These are phyloP conservation scores for Yamadazyma kanchanaburiensis DNA, from an alignment of 1,139 yeast species.

Conservation along the genomic window DNA sequence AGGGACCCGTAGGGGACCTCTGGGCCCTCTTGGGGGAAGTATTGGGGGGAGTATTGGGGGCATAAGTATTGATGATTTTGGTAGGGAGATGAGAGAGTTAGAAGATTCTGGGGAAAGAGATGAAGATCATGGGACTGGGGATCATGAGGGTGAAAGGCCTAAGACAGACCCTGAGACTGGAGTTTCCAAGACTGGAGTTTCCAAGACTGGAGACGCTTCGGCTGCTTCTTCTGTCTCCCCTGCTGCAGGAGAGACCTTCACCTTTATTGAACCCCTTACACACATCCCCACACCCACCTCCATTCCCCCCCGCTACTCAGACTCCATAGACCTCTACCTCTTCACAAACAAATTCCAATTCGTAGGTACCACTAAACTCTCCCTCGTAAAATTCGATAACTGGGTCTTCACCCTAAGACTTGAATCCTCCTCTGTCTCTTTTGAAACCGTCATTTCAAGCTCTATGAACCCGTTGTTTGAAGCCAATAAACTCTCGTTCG, in stretches of 20 bases:
- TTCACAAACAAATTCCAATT: not conserved
- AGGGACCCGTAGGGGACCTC: constrained; percentile 47
- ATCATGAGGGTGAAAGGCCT: not conserved
- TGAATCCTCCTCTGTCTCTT: constrained; percentile 22
- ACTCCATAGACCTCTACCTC: constrained; percentile 1
- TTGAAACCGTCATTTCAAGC: constrained; percentile 45
- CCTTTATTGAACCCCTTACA: too few relatives aligned
- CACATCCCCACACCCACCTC: too few relatives aligned
- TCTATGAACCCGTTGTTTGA: constrained; percentile 67
- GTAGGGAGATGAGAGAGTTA: constrained; percentile 10
- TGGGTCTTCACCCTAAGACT: constrained; percentile 53
- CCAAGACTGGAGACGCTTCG: not conserved
- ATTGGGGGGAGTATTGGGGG: too few relatives aligned
- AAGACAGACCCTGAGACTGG: too few relatives aligned
- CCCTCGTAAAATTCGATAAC: constrained; percentile 21
- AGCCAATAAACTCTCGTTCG: constrained; percentile 53
- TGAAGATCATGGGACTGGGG: not conserved
- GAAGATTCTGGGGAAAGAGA: constrained; percentile 1
- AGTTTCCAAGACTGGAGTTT: not conserved
- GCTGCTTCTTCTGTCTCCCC: too few relatives aligned
- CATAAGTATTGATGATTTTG: constrained; percentile 22
- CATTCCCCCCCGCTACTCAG: not conserved
- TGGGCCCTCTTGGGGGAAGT: constrained; percentile 31
- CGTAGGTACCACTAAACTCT: not conserved
- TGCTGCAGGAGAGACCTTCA: too few relatives aligned